Evolutionary conservation across 2,329 filamentous ascomycete genomes (phyloP), one percentile per base, ranked within the genome.

Genomic region (Huntiella bhutanensis): DNA sequence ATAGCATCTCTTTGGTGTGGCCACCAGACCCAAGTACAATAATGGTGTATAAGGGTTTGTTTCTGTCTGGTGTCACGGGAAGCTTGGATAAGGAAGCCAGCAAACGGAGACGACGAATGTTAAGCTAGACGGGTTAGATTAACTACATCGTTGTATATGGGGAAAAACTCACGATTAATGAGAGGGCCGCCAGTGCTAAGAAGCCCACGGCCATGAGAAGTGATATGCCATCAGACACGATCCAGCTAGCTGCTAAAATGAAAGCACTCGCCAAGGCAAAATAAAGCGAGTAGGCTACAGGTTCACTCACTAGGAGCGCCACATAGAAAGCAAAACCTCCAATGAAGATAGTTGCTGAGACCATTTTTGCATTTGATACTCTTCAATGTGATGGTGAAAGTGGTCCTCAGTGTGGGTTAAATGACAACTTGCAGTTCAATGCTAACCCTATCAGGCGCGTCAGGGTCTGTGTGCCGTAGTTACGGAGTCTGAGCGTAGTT

Each of bases 1-100:
- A 77, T 52, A 94, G 69, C 82, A 98, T 93, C 62, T 98, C 91
- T 41, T 85, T 79, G 0, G 91, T 95, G 62, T 98, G 91, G 1
- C 91, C 91, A 32, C 91, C 91, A 2, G 83, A 92, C 45, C 91
- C 91, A 17, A 96, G 79, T 19, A 96, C 78, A 16, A 47, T 34
- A n/a, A 50, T 22, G 1, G 46, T 47, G 40, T 52, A 52, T 5
- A 46, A 22, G 4, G 48, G 43, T 5, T 35, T 7, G 32, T 11
- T 13, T 8, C 16, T 39, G 16, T n/a, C 17, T 5, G 19, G 41
- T 28, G 41, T 15, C 12, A 16, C 11, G 12, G 41, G 34, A 6
- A 7, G 12, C 11, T 12, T 33, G 15, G 22, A 33, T 10, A 22
- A 40, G 10, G 11, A n/a, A n/a, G 22, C 40, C 16, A 37, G 32